phyloP scores from a whole-genome alignment of 1,284 basidiomycete genomes.

The Uromyces viciae-fabae region DNA sequence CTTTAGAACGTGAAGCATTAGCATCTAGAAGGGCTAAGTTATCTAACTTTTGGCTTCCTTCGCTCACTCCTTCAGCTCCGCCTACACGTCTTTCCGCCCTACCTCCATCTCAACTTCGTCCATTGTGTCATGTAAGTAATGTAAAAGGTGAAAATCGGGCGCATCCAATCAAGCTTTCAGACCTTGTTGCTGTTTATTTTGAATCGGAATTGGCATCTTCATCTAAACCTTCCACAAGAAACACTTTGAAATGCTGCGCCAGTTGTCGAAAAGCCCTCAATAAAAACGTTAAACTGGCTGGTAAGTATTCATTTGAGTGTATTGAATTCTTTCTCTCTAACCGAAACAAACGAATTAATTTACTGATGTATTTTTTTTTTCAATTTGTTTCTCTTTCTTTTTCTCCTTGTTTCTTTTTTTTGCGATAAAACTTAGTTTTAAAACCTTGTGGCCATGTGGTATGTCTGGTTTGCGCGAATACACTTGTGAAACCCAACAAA shows the following conservation, averaged over 20 bases:
- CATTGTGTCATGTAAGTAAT: slow-evolving; percentile 26
- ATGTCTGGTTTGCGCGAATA: slow-evolving; percentile 35
- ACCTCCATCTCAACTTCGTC: slow-evolving; percentile 20
- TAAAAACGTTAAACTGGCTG: slow-evolving; percentile 31
- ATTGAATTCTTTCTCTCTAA: not conserved
- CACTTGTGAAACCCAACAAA: slow-evolving; percentile 35
- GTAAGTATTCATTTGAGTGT: not conserved
- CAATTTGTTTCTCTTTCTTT: not conserved
- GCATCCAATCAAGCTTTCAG: slow-evolving; percentile 30
- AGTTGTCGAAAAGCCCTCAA: slow-evolving; percentile 36
- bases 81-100: slow-evolving; percentile 4
- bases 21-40: slow-evolving; percentile 30
- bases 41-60: slow-evolving; percentile 44
- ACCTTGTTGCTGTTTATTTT: slow-evolving; percentile 27
- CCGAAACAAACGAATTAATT: too few relatives aligned
- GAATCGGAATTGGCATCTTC: slow-evolving; percentile 8
- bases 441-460: slow-evolving; percentile 43
- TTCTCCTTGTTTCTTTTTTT: not conserved
- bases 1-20: slow-evolving; percentile 20
- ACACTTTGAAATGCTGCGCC: slow-evolving; percentile 32
- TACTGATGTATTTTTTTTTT: not conserved
- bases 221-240: not conserved
- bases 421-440: not conserved
- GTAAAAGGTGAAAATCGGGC: slow-evolving; percentile 31
- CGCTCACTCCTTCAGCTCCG: slow-evolving; percentile 34